Percentiles rank a stretch among this genome's conserved stretches.
phyloP scores from a whole-genome alignment of 352 stramenopile species.

The Globisporangium spiculum region DNA sequence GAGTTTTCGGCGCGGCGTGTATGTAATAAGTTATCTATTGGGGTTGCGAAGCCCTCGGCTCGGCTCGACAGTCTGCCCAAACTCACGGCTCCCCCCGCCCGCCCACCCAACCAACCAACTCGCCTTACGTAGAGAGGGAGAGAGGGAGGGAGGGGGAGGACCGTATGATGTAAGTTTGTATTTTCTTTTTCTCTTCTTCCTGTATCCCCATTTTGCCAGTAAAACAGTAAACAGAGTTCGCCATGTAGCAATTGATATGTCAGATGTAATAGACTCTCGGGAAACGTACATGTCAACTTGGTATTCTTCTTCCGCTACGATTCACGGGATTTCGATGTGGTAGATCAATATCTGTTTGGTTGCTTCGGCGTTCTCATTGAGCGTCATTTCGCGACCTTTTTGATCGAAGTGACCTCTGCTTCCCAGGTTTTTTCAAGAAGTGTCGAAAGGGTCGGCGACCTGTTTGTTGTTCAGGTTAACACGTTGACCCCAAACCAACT shows the following conservation, averaged over 20 bases:
- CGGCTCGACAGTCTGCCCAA: background rate
- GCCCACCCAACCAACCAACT: too few species aligned
- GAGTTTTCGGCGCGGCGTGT: background rate
- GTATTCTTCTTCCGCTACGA: too few species aligned
- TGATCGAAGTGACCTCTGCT: too few species aligned
- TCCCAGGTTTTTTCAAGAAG: too few species aligned
- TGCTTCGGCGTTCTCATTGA: too few species aligned
- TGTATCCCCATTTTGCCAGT: background rate
- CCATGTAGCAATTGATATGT: background rate
- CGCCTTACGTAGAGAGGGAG: too few species aligned
- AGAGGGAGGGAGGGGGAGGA: background rate
- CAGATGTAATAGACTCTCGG: background rate
- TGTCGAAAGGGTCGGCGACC: too few species aligned
- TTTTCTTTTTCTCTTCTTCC: background rate
- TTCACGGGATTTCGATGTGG: too few species aligned
- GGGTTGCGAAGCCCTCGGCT: background rate
- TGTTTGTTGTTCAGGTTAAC: too few species aligned
- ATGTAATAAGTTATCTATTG: slow-evolving; percentile 6
- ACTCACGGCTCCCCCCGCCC: background rate
- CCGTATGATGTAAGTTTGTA: background rate
- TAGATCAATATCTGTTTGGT: too few species aligned
- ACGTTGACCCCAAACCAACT: too few species aligned
- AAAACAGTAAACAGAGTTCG: background rate
- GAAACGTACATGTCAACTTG: background rate
- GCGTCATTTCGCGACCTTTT: too few species aligned